Conservation (phyloP, 345 rosid species). For the Syzygium aromaticum region DNA sequence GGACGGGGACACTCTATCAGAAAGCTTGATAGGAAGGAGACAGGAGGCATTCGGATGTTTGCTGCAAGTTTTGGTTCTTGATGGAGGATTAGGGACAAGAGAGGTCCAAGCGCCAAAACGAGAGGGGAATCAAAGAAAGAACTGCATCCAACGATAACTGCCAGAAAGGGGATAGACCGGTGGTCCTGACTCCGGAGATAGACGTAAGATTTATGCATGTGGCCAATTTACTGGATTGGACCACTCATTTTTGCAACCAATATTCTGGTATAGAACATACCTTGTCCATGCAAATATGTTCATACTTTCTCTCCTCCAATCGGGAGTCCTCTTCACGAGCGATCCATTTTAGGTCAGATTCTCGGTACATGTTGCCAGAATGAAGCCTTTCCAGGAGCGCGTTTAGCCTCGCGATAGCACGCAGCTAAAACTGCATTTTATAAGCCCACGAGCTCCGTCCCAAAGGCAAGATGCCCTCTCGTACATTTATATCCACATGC, state of each 20-base stretch:
- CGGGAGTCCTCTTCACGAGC: background rate
- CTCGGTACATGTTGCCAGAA: background rate
- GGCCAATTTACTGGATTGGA: background rate
- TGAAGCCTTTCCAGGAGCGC: background rate
- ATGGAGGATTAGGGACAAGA: background rate
- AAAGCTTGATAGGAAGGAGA: background rate
- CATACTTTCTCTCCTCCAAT: background rate
- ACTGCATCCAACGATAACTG: background rate
- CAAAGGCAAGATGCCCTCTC: background rate
- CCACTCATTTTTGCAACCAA: background rate
- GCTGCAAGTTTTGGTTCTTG: background rate
- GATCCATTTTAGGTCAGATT: background rate
- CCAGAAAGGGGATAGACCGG: background rate
- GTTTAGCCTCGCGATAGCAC: background rate
- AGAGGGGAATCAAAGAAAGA: background rate
- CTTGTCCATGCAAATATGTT: background rate
- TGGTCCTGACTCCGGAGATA: background rate
- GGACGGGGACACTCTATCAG: background rate
- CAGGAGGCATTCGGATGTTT: background rate
- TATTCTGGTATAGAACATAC: background rate
- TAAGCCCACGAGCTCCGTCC: background rate
- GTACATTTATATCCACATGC: background rate
- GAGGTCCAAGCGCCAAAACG: background rate
- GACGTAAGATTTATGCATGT: background rate
- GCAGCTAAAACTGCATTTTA: background rate